A percentile compares a stretch with the other conserved stretches of the same genome.
phyloP scores from a whole-genome alignment of 2,329 filamentous ascomycete species.

The Monilinia vaccinii-corymbosi region DNA sequence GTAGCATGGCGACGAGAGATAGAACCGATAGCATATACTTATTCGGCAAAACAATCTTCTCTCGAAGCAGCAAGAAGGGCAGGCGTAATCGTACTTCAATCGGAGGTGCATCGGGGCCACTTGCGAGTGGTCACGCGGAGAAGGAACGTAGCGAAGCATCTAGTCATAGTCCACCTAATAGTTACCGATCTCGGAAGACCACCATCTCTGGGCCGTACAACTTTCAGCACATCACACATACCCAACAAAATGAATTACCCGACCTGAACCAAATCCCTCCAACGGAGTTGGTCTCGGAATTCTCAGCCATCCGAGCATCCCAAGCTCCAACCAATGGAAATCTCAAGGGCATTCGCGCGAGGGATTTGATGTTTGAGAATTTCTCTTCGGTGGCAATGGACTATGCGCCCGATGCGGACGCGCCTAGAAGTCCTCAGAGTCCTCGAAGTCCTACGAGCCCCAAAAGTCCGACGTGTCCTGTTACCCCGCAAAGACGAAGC shows the following conservation, averaged over 20 bases:
- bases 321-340: slow-evolving; percentile 31
- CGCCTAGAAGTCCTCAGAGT: background rate
- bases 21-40: slow-evolving; percentile 51
- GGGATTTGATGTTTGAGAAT: slow-evolving; percentile 39
- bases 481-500: slow-evolving; percentile 13
- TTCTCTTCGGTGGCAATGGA: slow-evolving; percentile 38
- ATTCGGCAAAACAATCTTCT: slow-evolving; percentile 47
- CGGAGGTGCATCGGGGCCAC: slow-evolving; percentile 12
- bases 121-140: slow-evolving; percentile 11
- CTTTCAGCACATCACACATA: slow-evolving; percentile 57
- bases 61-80: slow-evolving; percentile 39
- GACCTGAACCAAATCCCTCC: slow-evolving; percentile 34
- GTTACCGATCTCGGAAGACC: slow-evolving; percentile 13
- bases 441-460: background rate
- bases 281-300: slow-evolving; percentile 36
- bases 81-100: slow-evolving; percentile 38
- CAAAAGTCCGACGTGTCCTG: slow-evolving; percentile 13
- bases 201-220: slow-evolving; percentile 55
- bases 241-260: slow-evolving; percentile 40
- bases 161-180: background rate
- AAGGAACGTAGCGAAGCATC: slow-evolving; percentile 10
- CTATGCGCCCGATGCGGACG: slow-evolving; percentile 17
- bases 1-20: slow-evolving; percentile 42
- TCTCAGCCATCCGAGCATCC: slow-evolving; percentile 34
- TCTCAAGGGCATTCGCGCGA: slow-evolving; percentile 32